phyloP scores from a whole-genome alignment of 257 asterid species.

The Nicotiana sylvestris region DNA sequence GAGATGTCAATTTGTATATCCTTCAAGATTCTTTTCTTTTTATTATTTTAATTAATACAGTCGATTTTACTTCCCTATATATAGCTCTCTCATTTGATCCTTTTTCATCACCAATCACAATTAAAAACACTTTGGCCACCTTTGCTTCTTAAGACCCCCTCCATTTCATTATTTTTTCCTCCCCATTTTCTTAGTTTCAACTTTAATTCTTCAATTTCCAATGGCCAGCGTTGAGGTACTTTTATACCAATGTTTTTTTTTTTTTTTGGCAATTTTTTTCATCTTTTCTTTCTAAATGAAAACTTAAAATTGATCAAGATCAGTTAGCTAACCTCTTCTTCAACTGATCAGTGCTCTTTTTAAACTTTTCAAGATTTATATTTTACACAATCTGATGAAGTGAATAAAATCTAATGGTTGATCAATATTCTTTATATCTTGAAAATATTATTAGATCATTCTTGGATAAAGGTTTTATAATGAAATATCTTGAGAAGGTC shows the following conservation, averaged over 20 bases:
- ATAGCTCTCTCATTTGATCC: slow-evolving; percentile 10
- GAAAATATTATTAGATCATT: not conserved
- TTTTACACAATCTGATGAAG: not conserved
- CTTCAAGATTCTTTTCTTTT: slow-evolving; percentile 4
- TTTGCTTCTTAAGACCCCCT: not conserved
- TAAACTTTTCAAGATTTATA: no score
- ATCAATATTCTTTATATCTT: not conserved
- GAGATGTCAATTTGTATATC: slow-evolving; percentile 18
- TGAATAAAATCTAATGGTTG: not conserved
- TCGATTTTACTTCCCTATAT: slow-evolving; percentile 12
- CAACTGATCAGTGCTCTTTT: not conserved
- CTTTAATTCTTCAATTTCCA: slow-evolving; percentile 3
- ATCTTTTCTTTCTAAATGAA: not conserved
- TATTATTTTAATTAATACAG: slow-evolving; percentile 1
- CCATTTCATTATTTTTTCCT: slow-evolving; percentile 5
- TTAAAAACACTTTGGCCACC: not conserved
- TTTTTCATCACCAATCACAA: slow-evolving; percentile 15
- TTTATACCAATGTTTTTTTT: not conserved
- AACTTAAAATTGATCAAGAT: not conserved
- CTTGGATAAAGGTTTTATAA: not conserved
- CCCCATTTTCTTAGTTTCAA: not conserved
- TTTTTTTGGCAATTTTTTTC: not conserved
- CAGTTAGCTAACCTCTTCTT: not conserved
- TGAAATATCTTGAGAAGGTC: no score
- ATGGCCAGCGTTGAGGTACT: slow-evolving; percentile 20